phyloP scores from a whole-genome alignment of 306 rosid species.

The Vachellia collinsii region DNA sequence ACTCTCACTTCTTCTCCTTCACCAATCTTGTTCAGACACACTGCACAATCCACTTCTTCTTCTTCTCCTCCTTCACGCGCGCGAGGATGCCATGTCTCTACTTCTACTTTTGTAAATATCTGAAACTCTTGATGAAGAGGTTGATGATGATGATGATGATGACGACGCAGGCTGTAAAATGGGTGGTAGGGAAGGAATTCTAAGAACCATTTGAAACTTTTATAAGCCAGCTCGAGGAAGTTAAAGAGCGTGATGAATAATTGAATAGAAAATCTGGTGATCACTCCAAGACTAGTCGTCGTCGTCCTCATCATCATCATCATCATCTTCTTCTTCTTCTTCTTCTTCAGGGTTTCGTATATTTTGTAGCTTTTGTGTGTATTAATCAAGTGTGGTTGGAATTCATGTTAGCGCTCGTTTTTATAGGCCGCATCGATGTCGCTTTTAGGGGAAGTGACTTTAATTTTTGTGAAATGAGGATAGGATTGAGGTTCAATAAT shows the following conservation, averaged over 20 bases:
- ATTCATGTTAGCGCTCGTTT: background rate
- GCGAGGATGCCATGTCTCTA: conserved; percentile 1
- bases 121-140: background rate
- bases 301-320: background rate
- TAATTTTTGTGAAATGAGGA: background rate
- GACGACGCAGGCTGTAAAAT: conserved; percentile 21
- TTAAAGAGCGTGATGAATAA: conserved; percentile 21
- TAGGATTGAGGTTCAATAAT: background rate
- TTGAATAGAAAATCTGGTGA: background rate
- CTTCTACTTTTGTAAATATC: background rate
- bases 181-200: conserved; percentile 39
- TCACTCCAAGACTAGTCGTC: background rate
- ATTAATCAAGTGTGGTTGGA: no score
- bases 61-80: background rate
- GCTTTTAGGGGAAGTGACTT: background rate
- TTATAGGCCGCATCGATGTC: background rate
- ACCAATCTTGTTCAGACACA: conserved; percentile 45
- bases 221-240: conserved; percentile 6
- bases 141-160: background rate
- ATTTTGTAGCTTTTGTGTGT: background rate
- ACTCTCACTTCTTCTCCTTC: conserved; percentile 57
- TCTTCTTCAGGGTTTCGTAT: background rate
- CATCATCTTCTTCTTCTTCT: background rate
- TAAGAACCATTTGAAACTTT: conserved; percentile 42
- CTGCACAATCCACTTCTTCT: conserved; percentile 45